Evolutionary conservation across 225 moss, liverwort and hornwort genomes (phyloP).

Genomic region (Antitrichia curtipendula): DNA sequence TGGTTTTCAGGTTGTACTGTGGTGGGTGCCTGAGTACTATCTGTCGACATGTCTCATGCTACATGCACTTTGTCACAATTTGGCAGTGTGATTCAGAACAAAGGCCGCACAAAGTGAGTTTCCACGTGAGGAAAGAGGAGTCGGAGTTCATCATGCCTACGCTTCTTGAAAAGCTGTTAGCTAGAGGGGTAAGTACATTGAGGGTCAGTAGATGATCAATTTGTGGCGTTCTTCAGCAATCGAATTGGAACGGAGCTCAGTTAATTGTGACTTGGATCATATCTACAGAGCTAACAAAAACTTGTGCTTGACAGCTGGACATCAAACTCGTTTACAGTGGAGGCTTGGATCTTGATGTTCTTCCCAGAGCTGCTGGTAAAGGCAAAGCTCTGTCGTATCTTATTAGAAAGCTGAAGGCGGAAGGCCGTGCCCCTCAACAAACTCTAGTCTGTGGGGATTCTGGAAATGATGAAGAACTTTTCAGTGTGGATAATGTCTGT

Average conservation of each 20-base stretch:
- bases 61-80: constrained; percentile 29
- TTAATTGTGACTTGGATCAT: neutral
- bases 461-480: constrained; percentile 59
- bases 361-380: constrained; percentile 58
- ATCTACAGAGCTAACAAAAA: neutral
- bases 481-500: constrained; percentile 42
- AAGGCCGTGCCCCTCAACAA: constrained; percentile 27
- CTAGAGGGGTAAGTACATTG: constrained; percentile 27
- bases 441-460: constrained; percentile 69
- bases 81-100: constrained; percentile 75
- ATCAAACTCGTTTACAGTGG: constrained; percentile 55
- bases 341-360: constrained; percentile 59
- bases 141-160: constrained; percentile 21
- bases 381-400: constrained; percentile 56
- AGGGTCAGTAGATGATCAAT: neutral
- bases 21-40: neutral
- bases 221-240: neutral
- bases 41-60: constrained; percentile 22
- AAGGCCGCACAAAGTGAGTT: constrained; percentile 67
- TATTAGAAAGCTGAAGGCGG: constrained; percentile 36
- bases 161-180: constrained; percentile 31
- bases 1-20: neutral
- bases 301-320: constrained; percentile 34
- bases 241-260: neutral
- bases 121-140: constrained; percentile 55